Conservation (phyloP, 768 basidiomycete species). For the Podaxis rugospora region DNA sequence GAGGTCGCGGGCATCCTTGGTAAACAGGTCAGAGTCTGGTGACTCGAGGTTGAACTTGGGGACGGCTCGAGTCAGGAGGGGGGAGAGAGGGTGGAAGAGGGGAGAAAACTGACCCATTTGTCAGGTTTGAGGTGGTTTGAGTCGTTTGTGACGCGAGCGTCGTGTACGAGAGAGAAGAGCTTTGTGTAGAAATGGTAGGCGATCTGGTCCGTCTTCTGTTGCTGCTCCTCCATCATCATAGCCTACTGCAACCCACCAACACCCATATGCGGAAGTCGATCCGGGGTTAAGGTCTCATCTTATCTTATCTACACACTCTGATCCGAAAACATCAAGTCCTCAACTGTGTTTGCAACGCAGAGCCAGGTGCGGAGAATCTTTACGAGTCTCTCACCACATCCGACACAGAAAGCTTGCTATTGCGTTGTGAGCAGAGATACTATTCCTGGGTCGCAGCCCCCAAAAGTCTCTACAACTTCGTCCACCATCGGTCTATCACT, state of each 20-base stretch:
- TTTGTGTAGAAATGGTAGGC: conserved; percentile 81
- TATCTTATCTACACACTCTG: neutral
- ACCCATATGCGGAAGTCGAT: neutral
- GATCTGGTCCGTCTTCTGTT: conserved; percentile 78
- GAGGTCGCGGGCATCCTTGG: conserved; percentile 12
- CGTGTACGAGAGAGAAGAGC: conserved; percentile 69
- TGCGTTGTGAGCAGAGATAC: neutral
- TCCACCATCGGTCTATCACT: neutral
- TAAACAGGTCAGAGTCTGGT: conserved; percentile 15
- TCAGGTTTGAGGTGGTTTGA: conserved; percentile 49
- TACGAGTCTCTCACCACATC: neutral
- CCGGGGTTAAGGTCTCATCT: neutral
- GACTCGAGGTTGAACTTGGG: conserved; percentile 24
- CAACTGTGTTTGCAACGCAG: no score
- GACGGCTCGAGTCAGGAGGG: conserved; percentile 41
- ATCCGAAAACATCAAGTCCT: neutral
- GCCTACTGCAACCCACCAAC: neutral
- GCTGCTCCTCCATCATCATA: conserved; percentile 10
- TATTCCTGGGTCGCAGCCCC: neutral
- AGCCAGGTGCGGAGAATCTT: neutral
- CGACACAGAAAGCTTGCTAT: neutral
- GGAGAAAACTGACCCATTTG: conserved; percentile 65
- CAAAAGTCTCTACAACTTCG: neutral
- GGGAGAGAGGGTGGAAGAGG: conserved; percentile 29
- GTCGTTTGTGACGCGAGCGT: conserved; percentile 64